Conservation (phyloP, 2,329 filamentous ascomycete genomes). For the Davidsoniella australis region DNA sequence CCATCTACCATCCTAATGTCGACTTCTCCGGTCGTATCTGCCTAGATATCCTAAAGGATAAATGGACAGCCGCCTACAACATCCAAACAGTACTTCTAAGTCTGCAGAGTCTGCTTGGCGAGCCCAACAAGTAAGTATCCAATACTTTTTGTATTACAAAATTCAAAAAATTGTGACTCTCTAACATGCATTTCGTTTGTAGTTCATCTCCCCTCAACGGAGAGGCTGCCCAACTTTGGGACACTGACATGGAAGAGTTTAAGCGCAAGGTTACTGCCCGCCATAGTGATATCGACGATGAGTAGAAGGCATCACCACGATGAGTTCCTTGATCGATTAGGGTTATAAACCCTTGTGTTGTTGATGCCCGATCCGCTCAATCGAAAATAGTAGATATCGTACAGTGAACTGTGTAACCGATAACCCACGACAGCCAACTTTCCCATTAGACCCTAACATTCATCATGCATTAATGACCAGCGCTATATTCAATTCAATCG, state of each 20-base stretch:
- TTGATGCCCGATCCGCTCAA: neutral
- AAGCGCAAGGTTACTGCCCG: constrained; percentile 54
- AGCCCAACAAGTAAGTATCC: constrained; percentile 82
- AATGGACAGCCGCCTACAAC: constrained; percentile 97
- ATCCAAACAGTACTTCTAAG: constrained; percentile 86
- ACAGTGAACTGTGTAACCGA: no score
- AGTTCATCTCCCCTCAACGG: constrained; percentile 90
- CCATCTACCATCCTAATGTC: constrained; percentile 97
- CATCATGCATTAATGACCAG: neutral
- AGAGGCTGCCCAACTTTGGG: constrained; percentile 91
- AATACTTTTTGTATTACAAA: neutral
- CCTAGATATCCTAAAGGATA: constrained; percentile 94
- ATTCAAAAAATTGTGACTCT: neutral
- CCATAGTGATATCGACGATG: constrained; percentile 48
- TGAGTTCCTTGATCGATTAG: neutral
- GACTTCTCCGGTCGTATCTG: constrained; percentile 96
- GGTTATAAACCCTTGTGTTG: neutral
- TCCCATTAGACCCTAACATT: neutral
- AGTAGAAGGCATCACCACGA: constrained; percentile 23
- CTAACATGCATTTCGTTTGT: constrained; percentile 13
- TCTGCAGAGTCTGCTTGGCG: constrained; percentile 83
- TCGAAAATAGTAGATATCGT: neutral
- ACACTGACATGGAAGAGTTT: constrained; percentile 73
- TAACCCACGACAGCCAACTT: neutral
- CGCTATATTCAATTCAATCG: neutral